These are phyloP conservation scores for Fraxinus pennsylvanica DNA, from an alignment of 257 asterid genomes.

Conservation along the genomic window DNA sequence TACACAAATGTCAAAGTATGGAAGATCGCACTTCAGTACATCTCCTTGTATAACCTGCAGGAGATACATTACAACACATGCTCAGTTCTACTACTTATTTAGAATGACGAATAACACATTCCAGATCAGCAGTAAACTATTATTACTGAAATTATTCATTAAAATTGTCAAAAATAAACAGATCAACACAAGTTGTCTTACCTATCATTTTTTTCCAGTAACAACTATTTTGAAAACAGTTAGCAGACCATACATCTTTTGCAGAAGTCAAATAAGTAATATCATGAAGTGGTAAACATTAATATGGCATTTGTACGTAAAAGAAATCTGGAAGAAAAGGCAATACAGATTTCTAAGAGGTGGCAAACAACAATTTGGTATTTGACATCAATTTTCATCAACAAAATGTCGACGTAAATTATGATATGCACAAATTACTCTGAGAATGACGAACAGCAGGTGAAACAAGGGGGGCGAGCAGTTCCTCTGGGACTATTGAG, in stretches of 20 bases:
- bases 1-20: slow-evolving; percentile 94
- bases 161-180: neutral
- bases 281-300: neutral
- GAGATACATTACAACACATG: slow-evolving; percentile 2
- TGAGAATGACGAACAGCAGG: neutral
- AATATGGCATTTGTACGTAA: neutral
- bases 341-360: neutral
- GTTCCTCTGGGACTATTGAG: neutral
- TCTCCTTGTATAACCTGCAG: slow-evolving; percentile 91
- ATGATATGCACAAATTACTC: neutral
- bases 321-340: neutral
- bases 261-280: neutral
- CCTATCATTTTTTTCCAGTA: neutral
- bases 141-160: neutral
- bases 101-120: neutral
- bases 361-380: neutral
- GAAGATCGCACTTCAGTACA: slow-evolving; percentile 87
- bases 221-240: neutral
- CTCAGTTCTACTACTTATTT: too few relatives aligned
- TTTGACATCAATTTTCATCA: neutral
- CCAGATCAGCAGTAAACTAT: neutral
- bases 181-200: neutral
- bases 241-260: neutral
- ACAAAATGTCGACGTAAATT: neutral
- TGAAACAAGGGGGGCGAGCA: neutral